Conservation (phyloP, 805 yeast species). For the Sugiyamaella chiloensis region DNA sequence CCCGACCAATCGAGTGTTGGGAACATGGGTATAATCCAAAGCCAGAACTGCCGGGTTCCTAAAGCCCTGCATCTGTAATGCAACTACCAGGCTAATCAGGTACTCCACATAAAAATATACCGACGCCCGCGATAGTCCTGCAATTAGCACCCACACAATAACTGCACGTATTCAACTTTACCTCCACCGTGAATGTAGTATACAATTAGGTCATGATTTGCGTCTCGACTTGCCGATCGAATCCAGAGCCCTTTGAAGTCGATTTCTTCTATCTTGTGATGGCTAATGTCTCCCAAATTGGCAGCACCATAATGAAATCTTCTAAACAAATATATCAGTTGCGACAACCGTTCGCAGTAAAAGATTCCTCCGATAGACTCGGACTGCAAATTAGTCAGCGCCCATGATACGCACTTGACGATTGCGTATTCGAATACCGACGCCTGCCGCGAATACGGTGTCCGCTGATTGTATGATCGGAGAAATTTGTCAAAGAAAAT, state of each 20-base stretch:
- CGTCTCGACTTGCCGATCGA: conserved; percentile 31
- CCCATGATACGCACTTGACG: conserved; percentile 26
- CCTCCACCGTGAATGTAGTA: conserved; percentile 47
- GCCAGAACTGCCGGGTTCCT: conserved; percentile 45
- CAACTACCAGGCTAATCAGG: conserved; percentile 39
- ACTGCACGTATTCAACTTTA: background rate
- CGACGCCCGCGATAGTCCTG: conserved; percentile 32
- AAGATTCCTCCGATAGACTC: conserved; percentile 23
- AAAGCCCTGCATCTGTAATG: conserved; percentile 49
- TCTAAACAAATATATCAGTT: conserved; percentile 25
- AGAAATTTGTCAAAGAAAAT: conserved; percentile 24
- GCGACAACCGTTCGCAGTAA: conserved; percentile 26
- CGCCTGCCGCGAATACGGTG: conserved; percentile 23
- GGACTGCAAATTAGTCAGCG: conserved; percentile 24
- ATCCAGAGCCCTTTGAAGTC: conserved; percentile 36
- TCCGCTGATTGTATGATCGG: conserved; percentile 26
- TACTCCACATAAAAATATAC: conserved; percentile 47
- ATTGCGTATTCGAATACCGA: conserved; percentile 26
- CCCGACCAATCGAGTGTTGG: conserved; percentile 24
- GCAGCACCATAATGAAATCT: conserved; percentile 31
- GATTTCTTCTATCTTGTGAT: conserved; percentile 18
- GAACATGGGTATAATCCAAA: conserved; percentile 30
- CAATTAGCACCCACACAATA: background rate
- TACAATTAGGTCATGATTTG: conserved; percentile 40
- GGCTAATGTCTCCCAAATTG: conserved; percentile 29